Percentiles rank a stretch among this genome's conserved stretches.
These are phyloP conservation scores for Wakefieldia striispora DNA, from an alignment of 768 basidiomycete species.

Conservation along the genomic window DNA sequence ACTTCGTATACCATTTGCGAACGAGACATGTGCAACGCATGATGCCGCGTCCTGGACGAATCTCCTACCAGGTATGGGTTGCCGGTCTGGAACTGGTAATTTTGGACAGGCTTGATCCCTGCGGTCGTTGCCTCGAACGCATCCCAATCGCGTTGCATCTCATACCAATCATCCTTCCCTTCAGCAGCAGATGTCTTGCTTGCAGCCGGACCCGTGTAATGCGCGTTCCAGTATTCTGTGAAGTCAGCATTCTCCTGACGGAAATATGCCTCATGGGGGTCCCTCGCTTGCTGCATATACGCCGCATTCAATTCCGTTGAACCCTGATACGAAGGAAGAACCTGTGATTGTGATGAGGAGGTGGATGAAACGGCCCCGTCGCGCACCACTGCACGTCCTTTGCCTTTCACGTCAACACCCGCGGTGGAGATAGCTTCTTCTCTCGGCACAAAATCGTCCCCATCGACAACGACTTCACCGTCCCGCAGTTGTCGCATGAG, in stretches of 20 bases:
- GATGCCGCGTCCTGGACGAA: slow-evolving; percentile 48
- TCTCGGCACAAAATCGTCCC: slow-evolving; percentile 70
- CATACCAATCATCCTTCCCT: slow-evolving; percentile 50
- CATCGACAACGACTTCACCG: slow-evolving; percentile 72
- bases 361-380: slow-evolving; percentile 3
- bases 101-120: slow-evolving; percentile 54
- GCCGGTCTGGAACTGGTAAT: slow-evolving; percentile 71
- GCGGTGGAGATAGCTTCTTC: slow-evolving; percentile 20
- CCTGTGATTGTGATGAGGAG: slow-evolving; percentile 8
- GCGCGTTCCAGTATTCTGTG: slow-evolving; percentile 54
- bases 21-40: slow-evolving; percentile 34
- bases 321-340: slow-evolving; percentile 17
- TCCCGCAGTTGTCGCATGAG: slow-evolving; percentile 87
- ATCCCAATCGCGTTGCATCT: slow-evolving; percentile 78
- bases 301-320: slow-evolving; percentile 16
- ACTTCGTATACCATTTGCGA: slow-evolving; percentile 40
- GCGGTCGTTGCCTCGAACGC: slow-evolving; percentile 69
- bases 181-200: slow-evolving; percentile 18
- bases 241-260: slow-evolving; percentile 70
- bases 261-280: slow-evolving; percentile 67
- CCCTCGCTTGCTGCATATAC: slow-evolving; percentile 25
- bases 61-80: slow-evolving; percentile 78
- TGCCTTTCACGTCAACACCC: slow-evolving; percentile 55
- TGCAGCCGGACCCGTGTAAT: slow-evolving; percentile 26
- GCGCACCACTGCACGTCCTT: slow-evolving; percentile 48